These are phyloP conservation scores for Debaryomyces nepalensis DNA, from an alignment of 1,139 yeast genomes.

Conservation along the genomic window DNA sequence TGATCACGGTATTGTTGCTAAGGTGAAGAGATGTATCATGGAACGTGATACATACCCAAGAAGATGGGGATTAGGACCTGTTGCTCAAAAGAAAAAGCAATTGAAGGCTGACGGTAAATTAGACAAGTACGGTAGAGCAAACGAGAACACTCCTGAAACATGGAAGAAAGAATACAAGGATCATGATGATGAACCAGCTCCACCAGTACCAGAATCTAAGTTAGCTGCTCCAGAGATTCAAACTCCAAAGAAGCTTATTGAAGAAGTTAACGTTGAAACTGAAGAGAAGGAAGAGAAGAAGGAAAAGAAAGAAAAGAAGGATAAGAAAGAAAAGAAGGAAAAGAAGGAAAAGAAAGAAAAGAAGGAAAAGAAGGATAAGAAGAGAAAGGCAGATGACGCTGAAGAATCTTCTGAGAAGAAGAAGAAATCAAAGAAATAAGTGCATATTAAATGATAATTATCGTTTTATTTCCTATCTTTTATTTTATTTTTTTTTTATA, in stretches of 20 bases:
- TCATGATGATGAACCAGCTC: constrained; percentile 69
- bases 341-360: constrained; percentile 59
- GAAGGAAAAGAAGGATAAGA: constrained; percentile 41
- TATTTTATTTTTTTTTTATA: constrained; percentile 9
- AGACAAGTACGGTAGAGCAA: constrained; percentile 91
- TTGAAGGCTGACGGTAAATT: constrained; percentile 96
- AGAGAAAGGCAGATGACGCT: constrained; percentile 63
- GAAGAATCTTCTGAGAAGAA: constrained; percentile 55
- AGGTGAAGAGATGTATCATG: constrained; percentile 98
- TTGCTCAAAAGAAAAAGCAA: constrained; percentile 98
- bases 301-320: constrained; percentile 66
- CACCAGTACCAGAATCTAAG: constrained; percentile 52
- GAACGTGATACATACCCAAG: constrained; percentile 99
- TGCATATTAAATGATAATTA: constrained; percentile 10
- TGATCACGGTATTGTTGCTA: constrained; percentile 98
- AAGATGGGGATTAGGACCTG: constrained; percentile 99
- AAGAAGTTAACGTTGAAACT: constrained; percentile 37
- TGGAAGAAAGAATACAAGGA: constrained; percentile 92
- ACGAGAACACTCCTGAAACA: constrained; percentile 88
- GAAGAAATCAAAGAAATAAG: constrained; percentile 42
- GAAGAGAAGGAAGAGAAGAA: constrained; percentile 37
- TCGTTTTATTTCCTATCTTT: constrained; percentile 11
- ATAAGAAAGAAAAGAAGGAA: constrained; percentile 69
- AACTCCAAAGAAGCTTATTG: constrained; percentile 52
- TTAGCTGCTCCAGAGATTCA: constrained; percentile 55